Evolutionary conservation across 495 filamentous ascomycete species (phyloP), one percentile per base, ranked within the genome.

Genomic region (Margaritispora aquatica): DNA sequence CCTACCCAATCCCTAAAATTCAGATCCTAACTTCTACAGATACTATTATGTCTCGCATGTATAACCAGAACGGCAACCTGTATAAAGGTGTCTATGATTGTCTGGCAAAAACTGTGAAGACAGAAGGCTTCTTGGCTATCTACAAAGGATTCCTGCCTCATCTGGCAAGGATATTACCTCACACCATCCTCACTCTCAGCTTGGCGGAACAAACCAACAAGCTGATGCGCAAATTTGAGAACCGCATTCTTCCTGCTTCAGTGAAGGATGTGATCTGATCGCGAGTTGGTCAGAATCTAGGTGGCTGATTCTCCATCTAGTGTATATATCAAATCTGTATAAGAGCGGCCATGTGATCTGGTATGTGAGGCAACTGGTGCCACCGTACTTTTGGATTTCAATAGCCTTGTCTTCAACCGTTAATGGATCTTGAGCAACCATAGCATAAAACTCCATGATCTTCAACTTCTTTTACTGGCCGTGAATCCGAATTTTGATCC

Each of bases 121-220:
- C 90, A 0, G 94, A 99, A 70, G 94, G 94, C 22, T 63, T 96
- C 24, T 70, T 97, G 26, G 94, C 94, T 57, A 93, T 99, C 51
- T 99, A 99, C 76, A 99, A 99, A 77, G 94, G 94, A 58, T 96
- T 90, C 77, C 86, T 96, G 64, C 95, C 94, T 20, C 94, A 99
- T 75, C 73, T 99, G 54, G 91, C 95, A 21, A 78, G 94, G 60
- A 97, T 99, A 57, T 75, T 97, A 55, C 94, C 94, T 26, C 94
- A 99, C 69, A 99, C 94, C 20, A 84, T 97, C 70, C 71, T 97
- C 67, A 97, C 90, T 0, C 82, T 99, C 63, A 94, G 84, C 63
- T 77, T 99, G 69, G 94, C 94, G 9, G 94, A 99, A 71, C 94
- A 97, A 75, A 99, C 94, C 0, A 97, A 93, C 72, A 97, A 96